Evolutionary conservation across 2,329 filamentous ascomycete genomes (phyloP).

Genomic region (Ophiostoma ulmi): DNA sequence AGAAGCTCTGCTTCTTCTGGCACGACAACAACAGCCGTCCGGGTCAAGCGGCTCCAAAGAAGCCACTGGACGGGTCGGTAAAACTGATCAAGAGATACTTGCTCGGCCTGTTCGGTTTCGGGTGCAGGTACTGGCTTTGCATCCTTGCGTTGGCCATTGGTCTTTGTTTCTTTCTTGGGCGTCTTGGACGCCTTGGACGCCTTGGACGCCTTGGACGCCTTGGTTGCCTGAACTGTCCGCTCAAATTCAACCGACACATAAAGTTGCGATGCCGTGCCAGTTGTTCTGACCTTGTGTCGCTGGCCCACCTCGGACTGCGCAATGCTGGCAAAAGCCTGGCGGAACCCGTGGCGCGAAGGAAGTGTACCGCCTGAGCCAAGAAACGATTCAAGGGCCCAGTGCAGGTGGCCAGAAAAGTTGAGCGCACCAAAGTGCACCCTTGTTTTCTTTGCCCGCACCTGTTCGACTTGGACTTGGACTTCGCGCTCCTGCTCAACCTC

Average conservation of each 20-base stretch:
- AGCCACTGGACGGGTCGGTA: slow-evolving; percentile 45
- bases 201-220: not conserved
- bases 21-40: slow-evolving; percentile 53
- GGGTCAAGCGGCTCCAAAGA: slow-evolving; percentile 45
- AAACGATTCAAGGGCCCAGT: slow-evolving; percentile 15
- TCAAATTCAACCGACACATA: slow-evolving; percentile 45
- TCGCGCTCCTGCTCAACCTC: slow-evolving; percentile 58
- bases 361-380: slow-evolving; percentile 19
- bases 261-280: slow-evolving; percentile 27
- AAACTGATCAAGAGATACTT: not conserved
- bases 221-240: slow-evolving; percentile 38
- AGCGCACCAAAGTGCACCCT: not conserved
- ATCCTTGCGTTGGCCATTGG: slow-evolving; percentile 39
- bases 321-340: slow-evolving; percentile 15
- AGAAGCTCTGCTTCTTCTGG: slow-evolving; percentile 59
- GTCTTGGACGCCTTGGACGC: not conserved
- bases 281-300: slow-evolving; percentile 18
- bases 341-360: not conserved
- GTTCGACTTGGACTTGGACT: slow-evolving; percentile 54
- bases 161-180: not conserved
- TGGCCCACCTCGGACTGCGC: slow-evolving; percentile 12
- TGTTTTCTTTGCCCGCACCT: slow-evolving; percentile 28
- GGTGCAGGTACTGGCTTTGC: too few relatives aligned
- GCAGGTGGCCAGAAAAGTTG: slow-evolving; percentile 18
- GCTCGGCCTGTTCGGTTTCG: slow-evolving; percentile 26